These are phyloP conservation scores for Lactarius evosmus DNA, from an alignment of 768 basidiomycete genomes.

Conservation along the genomic window DNA sequence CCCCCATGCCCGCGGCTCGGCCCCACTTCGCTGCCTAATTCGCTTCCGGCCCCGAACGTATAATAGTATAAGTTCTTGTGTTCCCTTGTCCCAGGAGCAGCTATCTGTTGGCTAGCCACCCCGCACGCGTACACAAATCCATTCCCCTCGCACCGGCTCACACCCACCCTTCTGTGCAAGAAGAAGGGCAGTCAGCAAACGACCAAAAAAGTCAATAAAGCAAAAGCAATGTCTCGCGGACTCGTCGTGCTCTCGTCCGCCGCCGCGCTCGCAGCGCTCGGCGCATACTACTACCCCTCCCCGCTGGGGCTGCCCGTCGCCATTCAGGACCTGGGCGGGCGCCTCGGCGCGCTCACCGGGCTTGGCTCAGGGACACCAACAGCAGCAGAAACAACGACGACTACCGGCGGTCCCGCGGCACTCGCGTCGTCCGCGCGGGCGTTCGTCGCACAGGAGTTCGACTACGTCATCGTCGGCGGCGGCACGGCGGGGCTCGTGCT, in stretches of 20 bases:
- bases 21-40: slow-evolving; percentile 13
- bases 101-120: background rate
- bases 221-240: slow-evolving; percentile 11
- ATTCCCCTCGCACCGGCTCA: background rate
- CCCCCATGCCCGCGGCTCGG: background rate
- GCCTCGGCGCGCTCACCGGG: background rate
- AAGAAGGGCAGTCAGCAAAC: background rate
- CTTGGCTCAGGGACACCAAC: background rate
- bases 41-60: background rate
- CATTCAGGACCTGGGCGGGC: background rate
- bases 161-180: background rate
- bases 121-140: background rate
- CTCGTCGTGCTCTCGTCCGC: slow-evolving; percentile 1
- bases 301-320: background rate
- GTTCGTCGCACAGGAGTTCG: slow-evolving; percentile 22
- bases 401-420: background rate
- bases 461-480: slow-evolving; percentile 25
- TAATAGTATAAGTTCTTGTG: background rate
- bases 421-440: slow-evolving; percentile 15
- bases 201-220: background rate
- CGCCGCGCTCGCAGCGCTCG: slow-evolving; percentile 8
- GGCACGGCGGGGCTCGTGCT: slow-evolving; percentile 35
- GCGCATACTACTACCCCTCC: slow-evolving; percentile 8
- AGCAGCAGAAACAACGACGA: too few relatives aligned
- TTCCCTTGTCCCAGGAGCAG: background rate